Percentiles rank a stretch among this genome's conserved stretches.
Conservation (phyloP, 2,329 filamentous ascomycete species). For the Aureobasidium pullulans region DNA sequence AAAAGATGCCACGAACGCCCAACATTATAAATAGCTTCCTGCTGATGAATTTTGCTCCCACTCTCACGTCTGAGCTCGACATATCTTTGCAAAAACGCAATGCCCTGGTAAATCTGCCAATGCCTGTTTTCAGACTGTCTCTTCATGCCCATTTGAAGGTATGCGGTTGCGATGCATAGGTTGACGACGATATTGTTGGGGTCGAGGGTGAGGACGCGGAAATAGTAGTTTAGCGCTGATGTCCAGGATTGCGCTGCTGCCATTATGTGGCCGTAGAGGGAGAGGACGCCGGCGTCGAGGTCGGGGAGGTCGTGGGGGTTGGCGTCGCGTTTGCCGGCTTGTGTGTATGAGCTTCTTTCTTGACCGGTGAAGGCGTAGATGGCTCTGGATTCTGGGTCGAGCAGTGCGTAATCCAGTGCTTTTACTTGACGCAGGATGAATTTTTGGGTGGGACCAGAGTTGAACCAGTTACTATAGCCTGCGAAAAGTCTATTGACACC, state of each 20-base stretch:
- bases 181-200: constrained; percentile 71
- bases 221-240: constrained; percentile 81
- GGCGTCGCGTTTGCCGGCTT: constrained; percentile 28
- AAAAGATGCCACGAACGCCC: constrained; percentile 69
- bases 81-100: constrained; percentile 72
- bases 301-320: constrained; percentile 26
- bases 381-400: constrained; percentile 45
- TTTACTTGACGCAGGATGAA: constrained; percentile 89
- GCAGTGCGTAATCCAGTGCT: constrained; percentile 66
- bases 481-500: constrained; percentile 70
- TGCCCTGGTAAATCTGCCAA: constrained; percentile 75
- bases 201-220: constrained; percentile 58
- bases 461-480: constrained; percentile 67
- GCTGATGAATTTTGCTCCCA: constrained; percentile 40
- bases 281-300: constrained; percentile 73
- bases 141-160: constrained; percentile 84
- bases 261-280: constrained; percentile 85
- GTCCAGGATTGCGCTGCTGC: constrained; percentile 77
- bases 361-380: constrained; percentile 32
- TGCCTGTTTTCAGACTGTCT: constrained; percentile 85
- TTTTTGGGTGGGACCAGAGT: constrained; percentile 76
- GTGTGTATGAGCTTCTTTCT: constrained; percentile 33
- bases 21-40: constrained; percentile 78
- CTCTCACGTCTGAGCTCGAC: constrained; percentile 49
- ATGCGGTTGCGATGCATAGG: constrained; percentile 73